Conservation (phyloP, 2,329 filamentous ascomycete genomes). For the Curvularia eragrostidis region DNA sequence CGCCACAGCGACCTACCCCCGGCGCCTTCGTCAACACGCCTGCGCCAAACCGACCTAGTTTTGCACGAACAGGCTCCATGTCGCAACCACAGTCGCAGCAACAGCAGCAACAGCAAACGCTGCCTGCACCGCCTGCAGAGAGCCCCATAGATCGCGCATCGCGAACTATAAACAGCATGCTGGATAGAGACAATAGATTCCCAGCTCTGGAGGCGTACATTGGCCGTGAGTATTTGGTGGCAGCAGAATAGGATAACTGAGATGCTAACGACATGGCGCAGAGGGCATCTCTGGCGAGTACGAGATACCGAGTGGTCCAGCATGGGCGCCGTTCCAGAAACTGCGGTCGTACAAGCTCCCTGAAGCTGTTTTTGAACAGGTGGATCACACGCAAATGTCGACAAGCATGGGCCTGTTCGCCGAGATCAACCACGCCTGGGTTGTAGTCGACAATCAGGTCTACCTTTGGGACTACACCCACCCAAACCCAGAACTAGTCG, state of each 20-base stretch:
- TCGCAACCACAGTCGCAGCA: constrained; percentile 33
- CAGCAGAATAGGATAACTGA: neutral
- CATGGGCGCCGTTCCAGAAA: constrained; percentile 91
- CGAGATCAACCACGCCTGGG: constrained; percentile 93
- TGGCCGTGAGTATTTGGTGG: constrained; percentile 67
- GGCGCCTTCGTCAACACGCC: constrained; percentile 80
- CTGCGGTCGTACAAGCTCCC: constrained; percentile 87
- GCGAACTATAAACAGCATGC: constrained; percentile 78
- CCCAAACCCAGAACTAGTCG: constrained; percentile 87
- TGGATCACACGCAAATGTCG: constrained; percentile 83
- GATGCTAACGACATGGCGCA: constrained; percentile 52
- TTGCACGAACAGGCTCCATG: constrained; percentile 36
- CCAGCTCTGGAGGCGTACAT: constrained; percentile 91
- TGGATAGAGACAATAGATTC: constrained; percentile 79
- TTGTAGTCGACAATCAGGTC: constrained; percentile 91
- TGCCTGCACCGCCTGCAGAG: constrained; percentile 33
- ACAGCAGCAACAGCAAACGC: constrained; percentile 26
- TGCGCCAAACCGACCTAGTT: constrained; percentile 54
- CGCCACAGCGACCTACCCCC: constrained; percentile 75
- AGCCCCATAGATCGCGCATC: constrained; percentile 81
- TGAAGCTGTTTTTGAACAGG: constrained; percentile 89
- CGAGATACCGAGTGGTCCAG: constrained; percentile 70
- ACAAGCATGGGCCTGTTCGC: constrained; percentile 97
- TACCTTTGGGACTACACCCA: constrained; percentile 98
- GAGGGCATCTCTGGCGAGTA: constrained; percentile 93